Evolutionary conservation across 139 green algal species (phyloP).

Genomic region (Chlamydomonas urium): DNA sequence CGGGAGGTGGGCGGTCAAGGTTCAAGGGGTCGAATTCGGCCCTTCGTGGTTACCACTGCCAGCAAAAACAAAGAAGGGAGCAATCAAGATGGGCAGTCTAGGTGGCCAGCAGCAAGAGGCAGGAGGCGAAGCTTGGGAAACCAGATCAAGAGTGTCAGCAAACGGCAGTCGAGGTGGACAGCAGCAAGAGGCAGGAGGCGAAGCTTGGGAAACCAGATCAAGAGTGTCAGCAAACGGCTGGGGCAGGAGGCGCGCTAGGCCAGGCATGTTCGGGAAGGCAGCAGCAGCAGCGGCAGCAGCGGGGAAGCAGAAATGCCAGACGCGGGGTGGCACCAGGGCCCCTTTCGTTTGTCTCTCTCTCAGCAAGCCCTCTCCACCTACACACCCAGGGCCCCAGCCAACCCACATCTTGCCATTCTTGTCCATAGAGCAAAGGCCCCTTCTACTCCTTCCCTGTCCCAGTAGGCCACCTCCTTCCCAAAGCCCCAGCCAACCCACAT

Average conservation of each 20-base stretch:
- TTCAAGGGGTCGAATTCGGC: neutral
- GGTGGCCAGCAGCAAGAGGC: no score
- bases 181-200: no score
- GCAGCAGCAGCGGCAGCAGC: neutral
- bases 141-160: neutral
- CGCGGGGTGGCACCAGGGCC: neutral
- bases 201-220: no score
- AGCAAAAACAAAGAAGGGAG: neutral
- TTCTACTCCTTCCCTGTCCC: neutral
- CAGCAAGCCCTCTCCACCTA: neutral
- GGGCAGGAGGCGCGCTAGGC: no score
- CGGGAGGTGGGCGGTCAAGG: neutral
- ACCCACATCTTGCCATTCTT: conserved; percentile 40
- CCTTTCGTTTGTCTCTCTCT: neutral
- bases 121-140: no score
- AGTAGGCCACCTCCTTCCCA: neutral
- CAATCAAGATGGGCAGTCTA: neutral
- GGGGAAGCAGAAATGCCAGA: neutral
- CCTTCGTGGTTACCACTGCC: no score
- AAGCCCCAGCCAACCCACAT: conserved; percentile 16
- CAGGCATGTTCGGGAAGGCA: no score
- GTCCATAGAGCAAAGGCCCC: conserved; percentile 48
- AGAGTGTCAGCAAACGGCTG: neutral
- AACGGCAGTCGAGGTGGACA: neutral
- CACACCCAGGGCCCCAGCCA: neutral